phyloP scores from a whole-genome alignment of 2,329 filamentous ascomycete genomes.

The Trichoderma pleuroti region DNA sequence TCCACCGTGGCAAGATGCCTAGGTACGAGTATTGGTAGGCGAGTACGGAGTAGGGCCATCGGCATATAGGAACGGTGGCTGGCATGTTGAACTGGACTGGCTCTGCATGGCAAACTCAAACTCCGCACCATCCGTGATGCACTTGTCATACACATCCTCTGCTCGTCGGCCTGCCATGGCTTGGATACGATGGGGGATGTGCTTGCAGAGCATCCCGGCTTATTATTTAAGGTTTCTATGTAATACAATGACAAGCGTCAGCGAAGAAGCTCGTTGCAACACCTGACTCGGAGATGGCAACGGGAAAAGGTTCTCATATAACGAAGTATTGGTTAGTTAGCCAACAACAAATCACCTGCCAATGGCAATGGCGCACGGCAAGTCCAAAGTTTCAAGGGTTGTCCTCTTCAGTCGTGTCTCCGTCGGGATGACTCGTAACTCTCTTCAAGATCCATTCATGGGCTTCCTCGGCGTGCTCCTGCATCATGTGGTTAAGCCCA shows the following conservation, averaged over 20 bases:
- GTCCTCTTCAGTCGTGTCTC: conserved; percentile 51
- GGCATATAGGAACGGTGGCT: background rate
- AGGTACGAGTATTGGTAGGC: background rate
- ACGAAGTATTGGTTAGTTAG: background rate
- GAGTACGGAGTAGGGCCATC: background rate
- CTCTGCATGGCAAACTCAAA: background rate
- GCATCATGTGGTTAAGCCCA: conserved; percentile 56
- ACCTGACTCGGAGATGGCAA: background rate
- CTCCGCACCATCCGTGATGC: background rate
- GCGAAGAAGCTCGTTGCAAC: background rate
- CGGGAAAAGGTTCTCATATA: background rate
- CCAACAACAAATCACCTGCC: background rate
- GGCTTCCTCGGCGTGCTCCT: conserved; percentile 49
- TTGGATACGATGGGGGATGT: background rate
- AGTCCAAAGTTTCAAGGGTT: background rate
- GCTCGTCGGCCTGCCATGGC: background rate
- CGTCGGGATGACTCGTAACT: conserved; percentile 32
- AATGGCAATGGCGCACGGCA: background rate
- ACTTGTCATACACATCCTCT: background rate
- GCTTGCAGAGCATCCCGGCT: background rate
- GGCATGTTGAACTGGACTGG: background rate
- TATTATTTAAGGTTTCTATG: background rate
- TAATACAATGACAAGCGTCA: background rate
- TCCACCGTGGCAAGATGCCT: background rate
- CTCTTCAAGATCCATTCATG: conserved; percentile 49